Conservation (phyloP, 176 grass and related monocot species). For the sorghum (Sorghum bicolor) region Sorghum_bicolor_NCBIv3 NC_012877.2:62073501-62074000, state of each 20-base stretch:
- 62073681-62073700: constrained; percentile 5
- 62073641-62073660: constrained; percentile 18
- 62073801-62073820: neutral
- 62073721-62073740: constrained; percentile 56
- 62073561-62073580: constrained; percentile 26
- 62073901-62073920: constrained; percentile 83
- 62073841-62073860: constrained; percentile 9
- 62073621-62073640: constrained; percentile 25
- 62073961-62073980: constrained; percentile 69
- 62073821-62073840: neutral
- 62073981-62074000: constrained; percentile 60
- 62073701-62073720: constrained; percentile 18
- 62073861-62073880: neutral
- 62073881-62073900: constrained; percentile 24
- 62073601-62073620: constrained; percentile 5
- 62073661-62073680: constrained; percentile 18
- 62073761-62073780: neutral
- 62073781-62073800: neutral
- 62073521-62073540: neutral
- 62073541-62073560: constrained; percentile 40
- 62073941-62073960: constrained; percentile 74
- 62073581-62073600: constrained; percentile 49
- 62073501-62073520: neutral
- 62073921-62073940: constrained; percentile 73
- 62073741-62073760: constrained; percentile 15